phyloP scores from a whole-genome alignment of 2,329 filamentous ascomycete species.

The Epichloe glyceriae region DNA sequence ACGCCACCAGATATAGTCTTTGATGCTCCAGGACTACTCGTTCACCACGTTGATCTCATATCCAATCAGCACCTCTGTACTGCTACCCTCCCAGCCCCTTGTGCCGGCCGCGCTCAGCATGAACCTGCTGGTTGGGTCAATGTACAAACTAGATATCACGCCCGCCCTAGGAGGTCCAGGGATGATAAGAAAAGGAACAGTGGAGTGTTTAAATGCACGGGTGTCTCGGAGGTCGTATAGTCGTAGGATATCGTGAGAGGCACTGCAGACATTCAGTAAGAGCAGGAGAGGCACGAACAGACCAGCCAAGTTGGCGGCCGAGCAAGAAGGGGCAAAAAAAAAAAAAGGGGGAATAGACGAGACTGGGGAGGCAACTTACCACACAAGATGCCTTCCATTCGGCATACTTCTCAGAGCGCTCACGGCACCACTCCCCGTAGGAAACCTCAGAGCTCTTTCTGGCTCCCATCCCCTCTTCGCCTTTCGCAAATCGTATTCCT shows the following conservation, averaged over 20 bases:
- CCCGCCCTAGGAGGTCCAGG: slow-evolving; percentile 75
- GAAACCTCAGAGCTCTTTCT: slow-evolving; percentile 73
- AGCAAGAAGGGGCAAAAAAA: background rate
- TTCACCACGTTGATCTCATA: slow-evolving; percentile 60
- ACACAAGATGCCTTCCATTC: slow-evolving; percentile 83
- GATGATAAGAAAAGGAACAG: slow-evolving; percentile 90
- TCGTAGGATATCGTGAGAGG: slow-evolving; percentile 83
- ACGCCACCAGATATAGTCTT: background rate
- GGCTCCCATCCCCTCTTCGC: slow-evolving; percentile 54
- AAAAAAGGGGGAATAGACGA: too few relatives aligned
- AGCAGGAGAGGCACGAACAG: background rate
- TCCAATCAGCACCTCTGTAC: slow-evolving; percentile 81
- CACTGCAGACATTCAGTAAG: slow-evolving; percentile 33
- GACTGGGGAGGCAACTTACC: slow-evolving; percentile 25
- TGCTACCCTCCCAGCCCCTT: slow-evolving; percentile 83
- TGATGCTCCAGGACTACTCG: background rate
- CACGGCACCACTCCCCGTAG: slow-evolving; percentile 76
- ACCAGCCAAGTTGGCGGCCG: background rate
- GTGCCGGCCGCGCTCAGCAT: slow-evolving; percentile 90
- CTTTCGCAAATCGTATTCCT: slow-evolving; percentile 84
- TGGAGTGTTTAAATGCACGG: slow-evolving; percentile 54
- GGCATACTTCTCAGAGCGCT: slow-evolving; percentile 83
- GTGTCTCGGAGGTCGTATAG: slow-evolving; percentile 75
- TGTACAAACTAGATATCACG: slow-evolving; percentile 72
- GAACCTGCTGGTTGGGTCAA: slow-evolving; percentile 78